Conservation (phyloP, 345 rosid genomes). For the Lumnitzera racemosa region DNA sequence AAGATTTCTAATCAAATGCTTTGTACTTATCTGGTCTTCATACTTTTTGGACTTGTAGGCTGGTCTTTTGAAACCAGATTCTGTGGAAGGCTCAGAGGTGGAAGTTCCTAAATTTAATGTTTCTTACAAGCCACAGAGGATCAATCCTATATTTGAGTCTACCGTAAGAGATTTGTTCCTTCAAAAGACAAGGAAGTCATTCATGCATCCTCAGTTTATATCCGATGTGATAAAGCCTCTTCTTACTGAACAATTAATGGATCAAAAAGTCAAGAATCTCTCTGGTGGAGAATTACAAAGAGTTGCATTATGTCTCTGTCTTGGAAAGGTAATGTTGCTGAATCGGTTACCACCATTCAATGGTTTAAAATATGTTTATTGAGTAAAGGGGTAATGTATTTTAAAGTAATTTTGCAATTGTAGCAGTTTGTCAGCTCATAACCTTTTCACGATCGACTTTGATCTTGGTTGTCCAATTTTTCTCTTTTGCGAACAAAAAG, state of each 20-base stretch:
- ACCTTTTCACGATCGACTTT: too few relatives aligned
- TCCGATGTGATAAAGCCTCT: constrained; percentile 99
- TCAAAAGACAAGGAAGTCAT: constrained; percentile 83
- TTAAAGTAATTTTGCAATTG: background rate
- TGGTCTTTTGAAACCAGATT: constrained; percentile 85
- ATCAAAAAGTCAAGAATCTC: constrained; percentile 88
- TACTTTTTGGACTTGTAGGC: constrained; percentile 41
- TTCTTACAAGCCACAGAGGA: constrained; percentile 97
- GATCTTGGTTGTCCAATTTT: too few relatives aligned
- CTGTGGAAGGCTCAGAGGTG: constrained; percentile 55
- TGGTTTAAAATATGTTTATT: background rate
- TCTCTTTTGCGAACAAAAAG: too few relatives aligned
- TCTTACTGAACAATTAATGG: constrained; percentile 92
- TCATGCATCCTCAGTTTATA: constrained; percentile 87
- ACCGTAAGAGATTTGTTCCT: constrained; percentile 85
- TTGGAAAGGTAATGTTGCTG: constrained; percentile 67
- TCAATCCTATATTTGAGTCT: constrained; percentile 72
- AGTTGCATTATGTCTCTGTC: constrained; percentile 91
- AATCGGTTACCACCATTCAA: background rate
- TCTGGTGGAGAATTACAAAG: constrained; percentile 99
- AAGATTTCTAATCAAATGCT: background rate
- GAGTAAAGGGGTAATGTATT: too few relatives aligned
- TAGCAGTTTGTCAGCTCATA: too few relatives aligned
- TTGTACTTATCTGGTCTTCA: background rate
- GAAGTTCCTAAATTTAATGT: constrained; percentile 96